phyloP scores from a whole-genome alignment of 495 filamentous ascomycete genomes.

The Hapsidospora chrysogenum region DNA sequence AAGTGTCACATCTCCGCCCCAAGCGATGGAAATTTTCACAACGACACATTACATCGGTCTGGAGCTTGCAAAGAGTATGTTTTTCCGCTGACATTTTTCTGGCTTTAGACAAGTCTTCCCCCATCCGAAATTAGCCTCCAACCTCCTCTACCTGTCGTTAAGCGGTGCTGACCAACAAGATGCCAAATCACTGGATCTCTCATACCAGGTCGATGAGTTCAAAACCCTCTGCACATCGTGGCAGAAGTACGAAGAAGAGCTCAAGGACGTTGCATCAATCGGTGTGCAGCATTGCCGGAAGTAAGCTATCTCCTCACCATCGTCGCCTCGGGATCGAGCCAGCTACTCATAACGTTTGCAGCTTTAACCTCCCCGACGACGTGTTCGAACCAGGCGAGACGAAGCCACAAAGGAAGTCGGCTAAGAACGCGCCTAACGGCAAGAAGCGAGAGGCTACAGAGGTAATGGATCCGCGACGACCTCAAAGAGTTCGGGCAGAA shows the following conservation, averaged over 20 bases:
- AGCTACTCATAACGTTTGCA: slow-evolving; percentile 15
- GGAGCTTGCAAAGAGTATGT: slow-evolving; percentile 49
- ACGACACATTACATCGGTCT: slow-evolving; percentile 82
- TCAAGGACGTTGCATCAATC: slow-evolving; percentile 42
- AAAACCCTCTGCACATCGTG: slow-evolving; percentile 50
- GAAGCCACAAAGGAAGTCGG: slow-evolving; percentile 35
- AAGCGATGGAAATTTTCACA: slow-evolving; percentile 46
- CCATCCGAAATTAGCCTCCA: slow-evolving; percentile 6
- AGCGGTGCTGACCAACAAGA: slow-evolving; percentile 17
- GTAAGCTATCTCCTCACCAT: slow-evolving; percentile 26
- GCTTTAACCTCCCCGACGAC: slow-evolving; percentile 74
- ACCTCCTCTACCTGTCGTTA: too few species aligned
- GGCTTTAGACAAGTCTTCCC: neutral
- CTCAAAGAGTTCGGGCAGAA: too few species aligned
- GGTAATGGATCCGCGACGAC: slow-evolving; percentile 2
- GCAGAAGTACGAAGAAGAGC: slow-evolving; percentile 38
- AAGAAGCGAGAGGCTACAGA: slow-evolving; percentile 8
- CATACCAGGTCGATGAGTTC: slow-evolving; percentile 57
- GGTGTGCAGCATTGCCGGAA: slow-evolving; percentile 61
- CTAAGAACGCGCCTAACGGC: slow-evolving; percentile 2
- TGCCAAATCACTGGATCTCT: slow-evolving; percentile 47
- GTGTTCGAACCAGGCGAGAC: slow-evolving; percentile 72
- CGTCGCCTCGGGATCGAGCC: slow-evolving; percentile 4
- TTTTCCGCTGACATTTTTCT: neutral
- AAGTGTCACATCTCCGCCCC: slow-evolving; percentile 8